Base-by-base conservation (phyloP, 805 yeast genomes). In the Lachancea lanzarotensis region DNA sequence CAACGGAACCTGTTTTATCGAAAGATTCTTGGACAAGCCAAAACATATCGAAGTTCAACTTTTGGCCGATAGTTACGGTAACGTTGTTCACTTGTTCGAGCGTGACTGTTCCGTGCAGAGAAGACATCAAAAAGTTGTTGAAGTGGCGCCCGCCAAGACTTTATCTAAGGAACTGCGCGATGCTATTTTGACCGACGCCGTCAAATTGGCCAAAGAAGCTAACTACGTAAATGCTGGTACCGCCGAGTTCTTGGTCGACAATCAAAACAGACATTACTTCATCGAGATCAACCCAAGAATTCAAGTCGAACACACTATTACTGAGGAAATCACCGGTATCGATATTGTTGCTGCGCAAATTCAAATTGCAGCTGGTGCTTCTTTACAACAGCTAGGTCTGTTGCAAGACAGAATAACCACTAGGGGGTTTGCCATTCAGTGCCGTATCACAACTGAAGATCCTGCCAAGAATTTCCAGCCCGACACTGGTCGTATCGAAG, bases 81-180 rank as follows among this genome's bases (percentile, higher is more conserved):
- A 91, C 65, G 96, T 90, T 20, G 84, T 91, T 59, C 98, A 91
- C 65, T 71, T 91, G 57, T 93, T 89, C 56, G 98, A 91, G 75
- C 83, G 98, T 71, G 98, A 91, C 71, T 91, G 98, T 71, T 89
- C 97, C n/a, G 98, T 91, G 43, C 98, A 91, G 74, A 86, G 98
- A 75, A 86, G 98, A 73, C 98, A 91, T 69, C 98, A 91, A 72
- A 91, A 91, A 70, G 98, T 91, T 43, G 98, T 91, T 32, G 98
- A 91, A 70, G 89, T 91, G 57, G 98, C 98, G 3, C 98, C 99
- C 11, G 97, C 98, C 32, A 83, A 86, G 69, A 88, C 89, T 50
- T 72, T 93, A 56, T 95, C 97, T 19, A 66, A 72, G 39, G 74
- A 73, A 22, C 93, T 90, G 31, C 81, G 98, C 65, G 90, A 91